Base-by-base conservation (phyloP, 1,139 yeast species). In the Chernovozyma sophiae-reginae region DNA sequence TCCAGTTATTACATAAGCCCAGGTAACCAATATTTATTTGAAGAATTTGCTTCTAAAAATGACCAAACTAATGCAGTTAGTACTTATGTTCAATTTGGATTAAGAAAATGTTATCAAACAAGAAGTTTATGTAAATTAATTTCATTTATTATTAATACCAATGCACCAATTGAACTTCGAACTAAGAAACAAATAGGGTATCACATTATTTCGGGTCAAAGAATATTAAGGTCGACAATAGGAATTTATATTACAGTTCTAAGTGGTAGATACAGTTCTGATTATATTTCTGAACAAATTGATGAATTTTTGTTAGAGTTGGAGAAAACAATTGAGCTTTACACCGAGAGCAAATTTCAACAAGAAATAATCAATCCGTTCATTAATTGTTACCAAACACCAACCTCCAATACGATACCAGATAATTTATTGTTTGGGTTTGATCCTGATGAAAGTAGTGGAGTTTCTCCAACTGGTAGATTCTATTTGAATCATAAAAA, bases 201-300 rank as follows among this genome's bases (percentile, higher is more conserved):
- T 50, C 61, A 69, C 6, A 74, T 79, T 0, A 44, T 69, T 4
- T 72, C 78, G 30, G 86, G 86, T 0, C 40, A 68, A n/a, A 58
- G 82, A 43, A 49, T 72, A 1, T 56, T 76, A 27, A 58, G 79
- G 37, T 62, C 67, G 15, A 69, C 78, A 0, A 51, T 74, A n/a
- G 90, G 90, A 1, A 37, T 78, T 2, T 79, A 73, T 44, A 55
- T 82, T 6, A 66, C 75, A 4, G 55, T 80, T 0, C 66, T 73
- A 66, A 77, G 82, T 46, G 66, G 70, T 13, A 58, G 56, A 1
- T 60, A 56, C 40, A 44, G 60, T 0, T 63, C 74, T 0, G 45
- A 47, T 11, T 58, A 58, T 5, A 44, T 80, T 22, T 66, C 68
- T 20, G 42, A 43, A 1, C 67, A 68, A 35, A 65, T 81, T 24